Evolutionary conservation across 805 yeast species (phyloP), one percentile per base, ranked within the genome.

Genomic region (Schwanniomyces sp.): DNA sequence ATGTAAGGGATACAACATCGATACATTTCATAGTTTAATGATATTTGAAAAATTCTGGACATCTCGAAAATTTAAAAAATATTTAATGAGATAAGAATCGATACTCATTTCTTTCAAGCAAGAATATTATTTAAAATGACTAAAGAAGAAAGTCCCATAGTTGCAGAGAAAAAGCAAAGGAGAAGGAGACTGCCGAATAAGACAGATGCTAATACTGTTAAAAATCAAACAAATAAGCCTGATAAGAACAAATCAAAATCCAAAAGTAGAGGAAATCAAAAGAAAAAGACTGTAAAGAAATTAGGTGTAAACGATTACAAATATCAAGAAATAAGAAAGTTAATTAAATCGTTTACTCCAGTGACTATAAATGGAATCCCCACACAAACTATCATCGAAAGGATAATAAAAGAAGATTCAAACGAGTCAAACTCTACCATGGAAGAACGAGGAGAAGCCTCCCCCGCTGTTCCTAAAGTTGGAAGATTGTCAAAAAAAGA

Each of bases 301-400:
- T 49, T 52, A 18, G 45, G 54, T 11, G 51, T 56, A 28, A 56
- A 58, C 27, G 64, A 60, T 39, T 57, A 56, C 39, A 57, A 63
- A 46, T 57, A 57, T 37, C 58, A 54, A 10, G 72, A 72, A 50
- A 52, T 70, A n/a, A 58, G 59, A 41, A 71, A 72, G 47, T 57
- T 72, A 17, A 48, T 67, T 26, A 61, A 61, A 32, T 53, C 57
- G 16, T 62, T 58, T 49, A 55, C 52, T 16, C 76, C 75, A 6
- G 56, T 71, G 9, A 70, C 76, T 10, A 57, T 72, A 29, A 72
- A 72, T 50, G 76, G 76, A 2, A 47, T 54, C 1, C 51, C 66
- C 5, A 37, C 49, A 4, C 25, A 43, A 11, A 48, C 17, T 10
- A 46, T 60, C 18, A 21, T 43, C 10, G 28, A 38, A 2, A 18